Percentiles rank a stretch among this genome's conserved stretches.
These are phyloP conservation scores for Colletotrichum liaoningense DNA, from an alignment of 2,329 filamentous ascomycete genomes.

Conservation along the genomic window DNA sequence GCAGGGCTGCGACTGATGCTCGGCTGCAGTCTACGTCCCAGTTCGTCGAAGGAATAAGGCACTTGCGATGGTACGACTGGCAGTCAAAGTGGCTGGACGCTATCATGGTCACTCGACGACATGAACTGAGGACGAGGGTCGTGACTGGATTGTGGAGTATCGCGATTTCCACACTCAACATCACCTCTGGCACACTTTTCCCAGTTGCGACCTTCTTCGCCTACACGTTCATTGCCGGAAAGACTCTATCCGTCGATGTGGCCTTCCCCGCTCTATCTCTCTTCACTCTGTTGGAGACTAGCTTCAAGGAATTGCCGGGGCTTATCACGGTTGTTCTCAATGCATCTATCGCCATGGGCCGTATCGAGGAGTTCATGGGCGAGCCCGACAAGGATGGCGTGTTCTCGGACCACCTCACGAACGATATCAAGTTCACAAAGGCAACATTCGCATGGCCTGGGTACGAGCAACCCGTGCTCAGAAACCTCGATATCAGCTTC, in stretches of 20 bases:
- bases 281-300: conserved; percentile 80
- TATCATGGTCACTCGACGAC: conserved; percentile 75
- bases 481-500: conserved; percentile 58
- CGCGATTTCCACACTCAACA: conserved; percentile 75
- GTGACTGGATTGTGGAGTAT: conserved; percentile 72
- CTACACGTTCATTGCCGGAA: conserved; percentile 78
- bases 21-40: conserved; percentile 86
- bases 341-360: conserved; percentile 82
- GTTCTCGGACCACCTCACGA: conserved; percentile 48
- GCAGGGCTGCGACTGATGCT: conserved; percentile 79
- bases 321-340: conserved; percentile 84
- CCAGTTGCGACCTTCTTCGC: conserved; percentile 85
- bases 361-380: conserved; percentile 87
- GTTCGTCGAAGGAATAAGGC: conserved; percentile 87
- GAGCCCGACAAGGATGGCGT: conserved; percentile 80
- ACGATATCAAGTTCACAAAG: conserved; percentile 65
- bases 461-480: conserved; percentile 62
- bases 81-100: conserved; percentile 78
- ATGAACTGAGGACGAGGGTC: conserved; percentile 74
- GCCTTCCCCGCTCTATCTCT: conserved; percentile 89
- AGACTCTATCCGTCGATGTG: conserved; percentile 79
- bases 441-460: conserved; percentile 87
- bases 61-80: conserved; percentile 86
- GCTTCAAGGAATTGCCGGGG: conserved; percentile 79
- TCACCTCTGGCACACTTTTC: conserved; percentile 78